These are phyloP conservation scores for Tylopilus balloui DNA, from an alignment of 768 basidiomycete genomes.

Conservation along the genomic window DNA sequence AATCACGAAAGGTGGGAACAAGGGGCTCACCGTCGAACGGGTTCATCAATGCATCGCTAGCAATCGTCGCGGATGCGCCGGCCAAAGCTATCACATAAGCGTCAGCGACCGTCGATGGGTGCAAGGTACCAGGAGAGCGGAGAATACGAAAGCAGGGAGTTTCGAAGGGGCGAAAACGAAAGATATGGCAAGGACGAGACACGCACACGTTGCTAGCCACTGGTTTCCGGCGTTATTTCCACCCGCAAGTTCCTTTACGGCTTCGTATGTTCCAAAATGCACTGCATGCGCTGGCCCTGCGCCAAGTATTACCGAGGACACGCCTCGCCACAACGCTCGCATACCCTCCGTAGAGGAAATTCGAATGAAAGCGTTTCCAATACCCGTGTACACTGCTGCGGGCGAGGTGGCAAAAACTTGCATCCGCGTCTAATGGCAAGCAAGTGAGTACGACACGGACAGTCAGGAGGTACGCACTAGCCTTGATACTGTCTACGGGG, in stretches of 20 bases:
- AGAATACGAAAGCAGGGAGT: background rate
- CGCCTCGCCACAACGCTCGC: slow-evolving; percentile 90
- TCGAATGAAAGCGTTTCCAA: slow-evolving; percentile 85
- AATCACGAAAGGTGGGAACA: slow-evolving; percentile 1
- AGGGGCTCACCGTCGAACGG: slow-evolving; percentile 87
- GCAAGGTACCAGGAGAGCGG: background rate
- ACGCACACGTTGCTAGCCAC: slow-evolving; percentile 84
- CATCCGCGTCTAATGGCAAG: slow-evolving; percentile 81
- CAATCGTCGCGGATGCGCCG: slow-evolving; percentile 91
- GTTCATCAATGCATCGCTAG: slow-evolving; percentile 97
- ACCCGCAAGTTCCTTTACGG: slow-evolving; percentile 88
- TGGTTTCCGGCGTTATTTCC: slow-evolving; percentile 77
- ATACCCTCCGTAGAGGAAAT: slow-evolving; percentile 95
- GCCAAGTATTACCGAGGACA: slow-evolving; percentile 91
- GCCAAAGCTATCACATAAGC: slow-evolving; percentile 64
- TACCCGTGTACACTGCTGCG: slow-evolving; percentile 80
- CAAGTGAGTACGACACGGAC: slow-evolving; percentile 1
- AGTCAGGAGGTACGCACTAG: slow-evolving; percentile 34
- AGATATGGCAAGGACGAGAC: background rate
- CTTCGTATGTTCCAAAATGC: slow-evolving; percentile 95
- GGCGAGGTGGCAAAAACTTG: slow-evolving; percentile 90
- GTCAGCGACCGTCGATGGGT: slow-evolving; percentile 9
- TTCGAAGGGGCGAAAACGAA: slow-evolving; percentile 1
- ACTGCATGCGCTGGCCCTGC: slow-evolving; percentile 98
- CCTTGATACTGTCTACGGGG: slow-evolving; percentile 98